Percentiles rank a stretch among this genome's conserved stretches.
These are phyloP conservation scores for Colletotrichum sp. DNA, from an alignment of 2,329 filamentous ascomycete species.

Conservation along the genomic window DNA sequence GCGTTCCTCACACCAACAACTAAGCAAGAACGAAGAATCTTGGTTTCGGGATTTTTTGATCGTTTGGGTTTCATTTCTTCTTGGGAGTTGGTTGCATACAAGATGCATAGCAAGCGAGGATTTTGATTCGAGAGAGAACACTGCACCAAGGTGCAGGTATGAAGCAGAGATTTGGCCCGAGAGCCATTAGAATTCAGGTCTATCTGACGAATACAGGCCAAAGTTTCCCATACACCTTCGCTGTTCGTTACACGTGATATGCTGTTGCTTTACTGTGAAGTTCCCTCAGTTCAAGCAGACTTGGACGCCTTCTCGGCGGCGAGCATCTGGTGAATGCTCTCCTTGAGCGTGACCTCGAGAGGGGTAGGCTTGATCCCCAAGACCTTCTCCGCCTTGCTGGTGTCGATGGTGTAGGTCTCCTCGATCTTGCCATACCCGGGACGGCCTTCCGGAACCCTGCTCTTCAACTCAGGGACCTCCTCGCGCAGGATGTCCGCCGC, in stretches of 20 bases:
- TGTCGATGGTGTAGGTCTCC: constrained; percentile 48
- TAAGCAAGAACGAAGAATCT: background rate
- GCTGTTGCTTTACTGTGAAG: background rate
- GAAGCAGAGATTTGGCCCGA: background rate
- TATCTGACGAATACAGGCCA: background rate
- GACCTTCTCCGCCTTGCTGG: constrained; percentile 40
- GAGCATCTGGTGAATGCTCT: background rate
- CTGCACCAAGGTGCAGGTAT: background rate
- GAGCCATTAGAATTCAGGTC: background rate
- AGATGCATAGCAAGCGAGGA: background rate
- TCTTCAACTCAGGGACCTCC: constrained; percentile 52
- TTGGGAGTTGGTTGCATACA: background rate
- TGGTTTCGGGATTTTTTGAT: background rate
- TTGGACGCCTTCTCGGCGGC: background rate
- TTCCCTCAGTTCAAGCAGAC: background rate
- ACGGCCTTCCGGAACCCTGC: constrained; percentile 20
- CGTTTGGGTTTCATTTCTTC: background rate
- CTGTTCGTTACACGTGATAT: background rate
- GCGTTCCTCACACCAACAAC: constrained; percentile 26
- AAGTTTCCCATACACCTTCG: background rate
- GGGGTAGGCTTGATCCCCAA: constrained; percentile 64
- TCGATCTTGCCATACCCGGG: constrained; percentile 27
- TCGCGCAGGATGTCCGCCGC: constrained; percentile 53
- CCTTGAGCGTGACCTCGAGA: constrained; percentile 34
- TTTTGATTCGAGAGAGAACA: background rate